Evolutionary conservation across 139 green algal genomes (phyloP).

Genomic region (Tetradesmus obliquus): DNA sequence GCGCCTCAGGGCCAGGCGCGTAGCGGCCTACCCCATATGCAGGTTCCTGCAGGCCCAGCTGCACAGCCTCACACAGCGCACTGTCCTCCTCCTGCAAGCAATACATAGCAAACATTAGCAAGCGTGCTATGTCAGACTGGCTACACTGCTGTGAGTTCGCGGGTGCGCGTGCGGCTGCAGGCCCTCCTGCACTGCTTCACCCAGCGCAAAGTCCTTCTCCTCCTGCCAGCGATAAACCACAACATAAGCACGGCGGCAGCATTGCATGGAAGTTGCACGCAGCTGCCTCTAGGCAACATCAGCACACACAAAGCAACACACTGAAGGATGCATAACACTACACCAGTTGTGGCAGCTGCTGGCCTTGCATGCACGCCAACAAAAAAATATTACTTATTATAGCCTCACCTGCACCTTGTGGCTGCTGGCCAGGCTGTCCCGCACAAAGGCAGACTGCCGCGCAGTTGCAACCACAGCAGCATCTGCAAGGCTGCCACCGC

Average conservation of each 20-base stretch:
- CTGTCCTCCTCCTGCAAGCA: constrained; percentile 58
- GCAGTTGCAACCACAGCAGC: background rate
- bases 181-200: constrained; percentile 66
- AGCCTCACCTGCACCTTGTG: constrained; percentile 63
- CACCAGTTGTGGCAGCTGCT: no score
- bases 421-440: constrained; percentile 50
- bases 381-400: no score
- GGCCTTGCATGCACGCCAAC: no score
- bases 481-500: background rate
- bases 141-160: no score
- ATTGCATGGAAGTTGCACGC: no score
- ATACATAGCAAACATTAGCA: no score
- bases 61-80: constrained; percentile 67
- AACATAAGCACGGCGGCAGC: no score
- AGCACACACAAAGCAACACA: no score
- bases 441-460: constrained; percentile 20
- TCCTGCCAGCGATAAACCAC: background rate
- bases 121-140: no score
- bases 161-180: background rate
- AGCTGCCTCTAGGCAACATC: no score
- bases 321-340: no score
- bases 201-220: constrained; percentile 69
- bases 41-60: constrained; percentile 57
- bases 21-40: constrained; percentile 66
- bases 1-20: constrained; percentile 60